These are phyloP conservation scores for Eucalyptus cloeziana DNA, from an alignment of 345 rosid species.

Conservation along the genomic window DNA sequence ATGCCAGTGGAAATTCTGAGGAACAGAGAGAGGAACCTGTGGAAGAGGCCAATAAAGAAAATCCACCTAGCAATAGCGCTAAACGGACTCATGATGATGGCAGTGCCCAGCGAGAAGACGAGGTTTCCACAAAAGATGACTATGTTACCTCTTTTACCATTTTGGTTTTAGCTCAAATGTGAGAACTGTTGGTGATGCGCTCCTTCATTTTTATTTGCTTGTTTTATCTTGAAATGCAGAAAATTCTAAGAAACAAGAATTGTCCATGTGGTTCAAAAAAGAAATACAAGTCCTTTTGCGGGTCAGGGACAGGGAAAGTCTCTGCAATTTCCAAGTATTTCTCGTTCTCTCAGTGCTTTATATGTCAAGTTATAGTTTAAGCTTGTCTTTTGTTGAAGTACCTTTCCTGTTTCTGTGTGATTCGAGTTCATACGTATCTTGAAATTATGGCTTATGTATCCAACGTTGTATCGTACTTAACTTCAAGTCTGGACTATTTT, in stretches of 20 bases:
- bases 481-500: background rate
- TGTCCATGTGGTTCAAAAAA: slow-evolving; percentile 89
- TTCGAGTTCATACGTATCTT: background rate
- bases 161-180: background rate
- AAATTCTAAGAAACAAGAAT: slow-evolving; percentile 50
- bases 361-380: background rate
- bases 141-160: background rate
- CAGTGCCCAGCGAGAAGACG: slow-evolving; percentile 27
- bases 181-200: background rate
- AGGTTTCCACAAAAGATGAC: slow-evolving; percentile 20
- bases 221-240: slow-evolving; percentile 16
- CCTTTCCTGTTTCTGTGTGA: background rate
- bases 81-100: slow-evolving; percentile 10
- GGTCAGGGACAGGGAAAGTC: slow-evolving; percentile 41
- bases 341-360: background rate
- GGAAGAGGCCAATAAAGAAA: slow-evolving; percentile 8
- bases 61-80: slow-evolving; percentile 10
- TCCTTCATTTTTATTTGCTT: background rate
- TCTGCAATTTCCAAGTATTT: slow-evolving; percentile 34
- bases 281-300: slow-evolving; percentile 86
- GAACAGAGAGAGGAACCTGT: slow-evolving; percentile 18
- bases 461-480: background rate
- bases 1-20: slow-evolving; percentile 13
- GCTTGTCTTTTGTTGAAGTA: background rate
- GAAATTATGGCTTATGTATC: background rate